These are phyloP conservation scores for Camellia oleifera DNA, from an alignment of 179 eudicot species.

Conservation along the genomic window DNA sequence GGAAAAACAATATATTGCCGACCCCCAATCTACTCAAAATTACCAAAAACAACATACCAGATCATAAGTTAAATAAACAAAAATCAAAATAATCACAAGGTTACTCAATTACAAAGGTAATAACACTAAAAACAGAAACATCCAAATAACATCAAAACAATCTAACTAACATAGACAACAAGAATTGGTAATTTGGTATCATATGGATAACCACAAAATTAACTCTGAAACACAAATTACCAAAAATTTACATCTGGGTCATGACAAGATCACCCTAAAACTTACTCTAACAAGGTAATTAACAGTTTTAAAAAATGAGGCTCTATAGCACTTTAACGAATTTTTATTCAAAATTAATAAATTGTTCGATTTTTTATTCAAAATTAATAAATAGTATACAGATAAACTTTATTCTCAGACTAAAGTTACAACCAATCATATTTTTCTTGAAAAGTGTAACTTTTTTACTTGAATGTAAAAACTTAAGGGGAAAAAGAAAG, in stretches of 20 bases:
- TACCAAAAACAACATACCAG: not conserved
- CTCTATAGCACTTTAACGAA: too few relatives aligned
- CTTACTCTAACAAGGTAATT: not conserved
- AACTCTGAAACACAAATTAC: not conserved
- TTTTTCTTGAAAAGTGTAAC: too few relatives aligned
- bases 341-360: too few relatives aligned
- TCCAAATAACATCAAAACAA: not conserved
- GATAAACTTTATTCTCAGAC: too few relatives aligned
- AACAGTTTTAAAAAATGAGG: not conserved
- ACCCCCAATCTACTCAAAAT: slow-evolving; percentile 53
- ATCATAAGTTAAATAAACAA: too few relatives aligned
- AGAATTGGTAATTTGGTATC: not conserved
- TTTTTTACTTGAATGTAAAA: too few relatives aligned
- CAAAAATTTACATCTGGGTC: not conserved
- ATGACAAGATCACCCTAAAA: slow-evolving; percentile 1
- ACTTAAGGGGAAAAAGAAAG: too few relatives aligned
- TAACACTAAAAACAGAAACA: not conserved
- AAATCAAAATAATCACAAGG: not conserved
- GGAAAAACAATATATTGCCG: slow-evolving; percentile 84
- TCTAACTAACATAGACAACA: not conserved
- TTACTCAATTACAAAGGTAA: not conserved
- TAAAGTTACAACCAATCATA: too few relatives aligned
- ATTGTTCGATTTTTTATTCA: too few relatives aligned
- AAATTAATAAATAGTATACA: too few relatives aligned
- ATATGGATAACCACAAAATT: not conserved